These are phyloP conservation scores for Ogataea degrootiae DNA, from an alignment of 805 yeast genomes.

Conservation along the genomic window DNA sequence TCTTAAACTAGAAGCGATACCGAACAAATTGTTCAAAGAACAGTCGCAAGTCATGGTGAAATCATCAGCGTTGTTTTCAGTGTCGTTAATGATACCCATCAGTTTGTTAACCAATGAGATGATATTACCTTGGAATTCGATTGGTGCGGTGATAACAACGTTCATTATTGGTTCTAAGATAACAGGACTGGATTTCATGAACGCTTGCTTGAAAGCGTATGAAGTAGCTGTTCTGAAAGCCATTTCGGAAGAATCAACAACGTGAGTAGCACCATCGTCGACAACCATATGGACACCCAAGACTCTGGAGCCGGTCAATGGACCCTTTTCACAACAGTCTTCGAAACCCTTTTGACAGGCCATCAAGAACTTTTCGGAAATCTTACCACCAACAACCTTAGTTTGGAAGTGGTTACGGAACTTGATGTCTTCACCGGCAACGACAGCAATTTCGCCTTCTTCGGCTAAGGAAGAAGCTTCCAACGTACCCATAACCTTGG, in stretches of 20 bases:
- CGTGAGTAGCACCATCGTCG: slow-evolving; percentile 96
- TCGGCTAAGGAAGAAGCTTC: slow-evolving; percentile 46
- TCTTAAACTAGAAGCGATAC: slow-evolving; percentile 91
- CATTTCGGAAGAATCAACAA: slow-evolving; percentile 94
- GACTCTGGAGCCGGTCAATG: slow-evolving; percentile 90
- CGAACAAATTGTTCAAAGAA: slow-evolving; percentile 94
- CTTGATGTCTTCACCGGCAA: slow-evolving; percentile 27
- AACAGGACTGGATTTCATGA: slow-evolving; percentile 77
- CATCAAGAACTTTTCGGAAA: slow-evolving; percentile 87
- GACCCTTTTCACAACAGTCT: slow-evolving; percentile 94
- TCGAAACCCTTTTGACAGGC: slow-evolving; percentile 96
- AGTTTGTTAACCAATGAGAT: slow-evolving; percentile 90
- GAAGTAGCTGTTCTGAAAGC: slow-evolving; percentile 91
- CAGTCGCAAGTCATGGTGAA: slow-evolving; percentile 92
- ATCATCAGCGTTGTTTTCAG: slow-evolving; percentile 92
- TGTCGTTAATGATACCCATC: slow-evolving; percentile 88
- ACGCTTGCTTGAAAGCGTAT: slow-evolving; percentile 90
- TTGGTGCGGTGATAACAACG: slow-evolving; percentile 89
- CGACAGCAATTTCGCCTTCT: slow-evolving; percentile 33
- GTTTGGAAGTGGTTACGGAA: slow-evolving; percentile 72
- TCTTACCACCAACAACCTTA: slow-evolving; percentile 93
- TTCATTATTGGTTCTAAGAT: slow-evolving; percentile 96
- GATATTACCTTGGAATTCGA: slow-evolving; percentile 91
- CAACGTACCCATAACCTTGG: slow-evolving; percentile 87
- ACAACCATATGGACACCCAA: slow-evolving; percentile 89